Conservation (phyloP, 768 basidiomycete species). For the Cystobasidium onofrii region DNA sequence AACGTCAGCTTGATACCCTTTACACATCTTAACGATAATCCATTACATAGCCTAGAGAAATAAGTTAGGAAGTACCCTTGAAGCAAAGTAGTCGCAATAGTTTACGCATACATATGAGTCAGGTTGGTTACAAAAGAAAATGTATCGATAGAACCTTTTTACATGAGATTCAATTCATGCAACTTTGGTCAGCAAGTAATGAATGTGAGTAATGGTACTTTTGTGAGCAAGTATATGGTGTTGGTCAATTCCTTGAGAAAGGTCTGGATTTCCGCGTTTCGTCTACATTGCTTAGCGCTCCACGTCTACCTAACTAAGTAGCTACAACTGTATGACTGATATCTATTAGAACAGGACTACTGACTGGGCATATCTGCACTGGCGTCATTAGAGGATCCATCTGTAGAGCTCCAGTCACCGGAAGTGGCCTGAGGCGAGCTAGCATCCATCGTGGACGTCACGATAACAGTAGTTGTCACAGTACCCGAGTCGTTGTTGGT, state of each 20-base stretch:
- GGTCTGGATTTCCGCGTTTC: too few relatives aligned
- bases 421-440: not conserved
- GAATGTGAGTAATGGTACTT: not conserved
- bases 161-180: not conserved
- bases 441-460: conserved; percentile 10
- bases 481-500: not conserved
- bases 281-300: too few relatives aligned
- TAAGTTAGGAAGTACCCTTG: not conserved
- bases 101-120: not conserved
- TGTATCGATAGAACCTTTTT: not conserved
- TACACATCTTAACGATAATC: not conserved
- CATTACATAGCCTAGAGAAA: not conserved
- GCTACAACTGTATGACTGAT: too few relatives aligned
- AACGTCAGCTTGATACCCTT: conserved; percentile 2
- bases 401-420: not conserved
- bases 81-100: not conserved
- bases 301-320: too few relatives aligned
- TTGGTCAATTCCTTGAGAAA: too few relatives aligned
- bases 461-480: conserved; percentile 13
- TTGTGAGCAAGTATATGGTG: too few relatives aligned
- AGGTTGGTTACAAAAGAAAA: not conserved
- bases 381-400: not conserved
- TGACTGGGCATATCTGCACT: not conserved
- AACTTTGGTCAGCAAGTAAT: not conserved
- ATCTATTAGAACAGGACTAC: not conserved